Base-by-base conservation (phyloP, 2,329 filamentous ascomycete species). In the Epicoccum nigrum region DNA sequence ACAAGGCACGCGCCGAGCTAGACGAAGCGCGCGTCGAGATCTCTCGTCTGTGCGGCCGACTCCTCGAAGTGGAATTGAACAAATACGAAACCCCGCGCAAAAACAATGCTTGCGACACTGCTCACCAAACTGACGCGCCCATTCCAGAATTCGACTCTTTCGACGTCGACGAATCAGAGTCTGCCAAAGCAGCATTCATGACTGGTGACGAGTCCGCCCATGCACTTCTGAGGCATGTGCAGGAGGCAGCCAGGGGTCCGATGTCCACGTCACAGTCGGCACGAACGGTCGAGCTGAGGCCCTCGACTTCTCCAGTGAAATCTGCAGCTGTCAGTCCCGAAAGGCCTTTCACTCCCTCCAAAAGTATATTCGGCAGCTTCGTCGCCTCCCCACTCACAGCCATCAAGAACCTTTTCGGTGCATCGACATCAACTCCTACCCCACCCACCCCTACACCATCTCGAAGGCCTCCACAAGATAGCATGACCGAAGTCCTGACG, bases 401-500 rank as follows among this genome's bases (percentile, higher is more conserved):
- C 4, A 33, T 66, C 33, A 66, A 64, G 37, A 61, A 54, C 16
- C 41, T 44, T 7, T 55, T 66, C 32, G 51, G 46, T 0, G 54
- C 46, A n/a, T 23, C 52, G 8, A 46, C 50, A 15, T 13, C 28
- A 4, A 30, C 28, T 30, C 39, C 42, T 5, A 38, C 51, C 19
- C 38, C 40, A 2, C 45, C 45, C 16, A 54, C 54, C 7, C 56
- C 58, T 3, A 55, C 63, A 1, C 49, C 55, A 19, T 47, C 46
- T 8, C 33, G 58, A 31, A 27, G 40, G 7, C 62, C 61, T 17
- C 45, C 55, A 31, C 34, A 49, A n/a, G 34, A 58, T 40, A 51
- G 58, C 1, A 17, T 68, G 7, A 68, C 65, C 1, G 62, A 64
- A 50, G 41, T 44, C 2, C 61, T 68, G 7, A 63, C 64, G 0